phyloP scores from a whole-genome alignment of 129 eudicot genomes.

The Solidago caesia region DNA sequence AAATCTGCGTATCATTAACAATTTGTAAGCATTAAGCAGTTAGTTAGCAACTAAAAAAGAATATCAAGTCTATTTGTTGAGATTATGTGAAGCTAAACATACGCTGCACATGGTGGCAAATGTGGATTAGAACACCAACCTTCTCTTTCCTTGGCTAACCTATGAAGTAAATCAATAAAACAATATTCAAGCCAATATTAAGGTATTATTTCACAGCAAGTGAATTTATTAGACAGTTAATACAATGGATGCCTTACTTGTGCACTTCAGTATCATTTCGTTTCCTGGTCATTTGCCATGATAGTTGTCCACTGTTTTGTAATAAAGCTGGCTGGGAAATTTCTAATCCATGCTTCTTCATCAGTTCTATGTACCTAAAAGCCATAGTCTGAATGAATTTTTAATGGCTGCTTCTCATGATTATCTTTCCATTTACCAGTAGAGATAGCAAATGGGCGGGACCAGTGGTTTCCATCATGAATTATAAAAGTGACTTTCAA shows the following conservation, averaged over 20 bases:
- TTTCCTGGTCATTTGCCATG: constrained; percentile 83
- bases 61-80: not conserved
- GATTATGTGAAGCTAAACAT: constrained; percentile 31
- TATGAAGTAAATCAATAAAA: constrained; percentile 22
- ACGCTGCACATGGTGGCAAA: constrained; percentile 94
- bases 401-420: not conserved
- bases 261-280: constrained; percentile 70
- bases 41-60: constrained; percentile 14
- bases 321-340: constrained; percentile 90
- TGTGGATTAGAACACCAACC: constrained; percentile 79
- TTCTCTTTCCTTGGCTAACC: constrained; percentile 67
- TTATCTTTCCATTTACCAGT: not conserved
- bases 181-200: not conserved
- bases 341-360: constrained; percentile 65
- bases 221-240: not conserved
- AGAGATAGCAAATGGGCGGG: not conserved
- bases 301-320: constrained; percentile 45
- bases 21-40: not conserved
- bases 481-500: not conserved
- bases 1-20: constrained; percentile 46
- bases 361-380: constrained; percentile 59
- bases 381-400: not conserved
- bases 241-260: constrained; percentile 41
- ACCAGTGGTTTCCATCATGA: not conserved
- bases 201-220: not conserved